A percentile compares a stretch with the other conserved stretches of the same genome.
These are phyloP conservation scores for Gaertneriomyces sp. DNA, from an alignment of 192 early-diverging fungal species.

Conservation along the genomic window DNA sequence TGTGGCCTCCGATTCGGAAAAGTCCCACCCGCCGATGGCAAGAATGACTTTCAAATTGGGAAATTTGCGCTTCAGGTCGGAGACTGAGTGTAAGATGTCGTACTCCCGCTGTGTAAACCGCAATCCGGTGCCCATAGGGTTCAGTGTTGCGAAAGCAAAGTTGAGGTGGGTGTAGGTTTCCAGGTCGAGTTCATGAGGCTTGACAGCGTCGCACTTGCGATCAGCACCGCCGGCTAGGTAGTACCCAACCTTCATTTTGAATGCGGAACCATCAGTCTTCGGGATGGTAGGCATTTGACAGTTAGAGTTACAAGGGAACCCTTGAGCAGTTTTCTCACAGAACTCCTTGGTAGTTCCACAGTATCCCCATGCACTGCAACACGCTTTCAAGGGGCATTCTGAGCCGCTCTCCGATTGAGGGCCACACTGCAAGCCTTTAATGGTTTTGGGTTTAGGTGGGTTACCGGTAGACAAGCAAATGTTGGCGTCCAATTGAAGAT, in stretches of 20 bases:
- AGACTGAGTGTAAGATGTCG: background rate
- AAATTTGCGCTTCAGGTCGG: background rate
- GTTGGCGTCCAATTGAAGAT: slow-evolving; percentile 6
- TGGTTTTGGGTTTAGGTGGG: slow-evolving; percentile 4
- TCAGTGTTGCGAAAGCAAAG: background rate
- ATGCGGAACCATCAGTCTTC: background rate
- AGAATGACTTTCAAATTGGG: background rate
- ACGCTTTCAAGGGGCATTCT: slow-evolving; percentile 7
- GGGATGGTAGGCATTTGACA: slow-evolving; percentile 1
- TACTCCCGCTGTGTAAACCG: background rate
- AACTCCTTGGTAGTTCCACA: slow-evolving; percentile 1
- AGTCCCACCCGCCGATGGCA: slow-evolving; percentile 5
- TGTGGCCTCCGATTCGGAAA: background rate
- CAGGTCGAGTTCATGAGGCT: slow-evolving; percentile 2
- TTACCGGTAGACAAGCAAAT: slow-evolving; percentile 18
- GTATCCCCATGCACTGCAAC: slow-evolving; percentile 5
- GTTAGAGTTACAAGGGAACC: slow-evolving; percentile 2
- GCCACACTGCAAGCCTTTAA: background rate
- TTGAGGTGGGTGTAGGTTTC: background rate
- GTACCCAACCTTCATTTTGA: slow-evolving; percentile 2
- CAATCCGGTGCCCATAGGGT: background rate
- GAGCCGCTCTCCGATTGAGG: background rate
- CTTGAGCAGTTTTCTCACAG: background rate
- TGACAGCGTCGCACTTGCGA: background rate
- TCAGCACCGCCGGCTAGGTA: background rate